Conservation (phyloP, 164 flowering plant genomes). For the Vitis rotundifolia region DNA sequence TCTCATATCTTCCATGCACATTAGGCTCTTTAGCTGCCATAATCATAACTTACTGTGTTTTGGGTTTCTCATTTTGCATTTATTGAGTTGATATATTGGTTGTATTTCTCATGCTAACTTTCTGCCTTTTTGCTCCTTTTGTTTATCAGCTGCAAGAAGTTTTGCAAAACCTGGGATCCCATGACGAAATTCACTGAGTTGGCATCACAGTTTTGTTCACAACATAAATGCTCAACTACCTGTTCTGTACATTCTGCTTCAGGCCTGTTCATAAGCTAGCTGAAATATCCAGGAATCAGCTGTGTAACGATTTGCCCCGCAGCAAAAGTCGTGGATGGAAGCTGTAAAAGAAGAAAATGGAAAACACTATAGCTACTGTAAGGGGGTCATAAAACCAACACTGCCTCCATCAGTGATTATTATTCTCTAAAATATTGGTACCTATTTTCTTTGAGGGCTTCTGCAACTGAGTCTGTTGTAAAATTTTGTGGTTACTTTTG, state of each 20-base stretch:
- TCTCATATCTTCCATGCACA: too few species aligned
- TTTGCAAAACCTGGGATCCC: constrained; percentile 22
- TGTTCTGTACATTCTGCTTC: constrained; percentile 12
- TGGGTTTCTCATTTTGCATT: neutral
- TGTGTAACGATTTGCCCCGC: neutral
- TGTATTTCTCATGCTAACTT: neutral
- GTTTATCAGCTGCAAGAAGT: constrained; percentile 30
- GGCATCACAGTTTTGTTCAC: neutral
- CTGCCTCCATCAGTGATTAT: constrained; percentile 1
- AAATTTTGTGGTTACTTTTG: neutral
- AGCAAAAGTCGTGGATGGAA: neutral
- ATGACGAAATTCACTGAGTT: neutral
- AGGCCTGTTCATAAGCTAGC: neutral
- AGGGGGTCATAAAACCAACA: neutral
- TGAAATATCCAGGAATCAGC: neutral
- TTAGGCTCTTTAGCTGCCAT: too few species aligned
- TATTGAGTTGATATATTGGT: neutral
- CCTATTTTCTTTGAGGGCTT: neutral
- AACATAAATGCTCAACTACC: neutral
- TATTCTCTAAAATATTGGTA: neutral
- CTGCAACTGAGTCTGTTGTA: neutral
- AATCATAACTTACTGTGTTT: neutral
- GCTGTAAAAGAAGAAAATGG: neutral
- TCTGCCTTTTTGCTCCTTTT: neutral
- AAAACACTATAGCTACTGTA: neutral